A percentile compares a stretch with the other conserved stretches of the same genome.
These are phyloP conservation scores for Ceratocystiopsis minuta DNA, from an alignment of 2,329 filamentous ascomycete species.

Conservation along the genomic window DNA sequence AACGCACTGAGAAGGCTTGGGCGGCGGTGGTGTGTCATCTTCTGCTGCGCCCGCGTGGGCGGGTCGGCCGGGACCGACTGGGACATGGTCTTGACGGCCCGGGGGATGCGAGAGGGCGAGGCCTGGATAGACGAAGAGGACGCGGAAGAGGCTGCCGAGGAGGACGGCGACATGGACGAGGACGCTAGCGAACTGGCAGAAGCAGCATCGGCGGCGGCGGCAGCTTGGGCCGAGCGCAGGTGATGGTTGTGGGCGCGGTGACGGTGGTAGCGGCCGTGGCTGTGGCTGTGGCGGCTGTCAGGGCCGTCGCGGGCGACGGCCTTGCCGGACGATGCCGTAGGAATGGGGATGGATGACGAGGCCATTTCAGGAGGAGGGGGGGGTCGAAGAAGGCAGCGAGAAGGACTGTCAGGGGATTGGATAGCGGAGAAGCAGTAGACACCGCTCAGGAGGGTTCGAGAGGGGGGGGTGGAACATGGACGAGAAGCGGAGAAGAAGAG, in stretches of 20 bases:
- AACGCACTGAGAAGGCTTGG: constrained; percentile 44
- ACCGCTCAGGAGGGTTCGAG: too few relatives aligned
- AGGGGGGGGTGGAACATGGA: neutral
- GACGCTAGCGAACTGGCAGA: constrained; percentile 5
- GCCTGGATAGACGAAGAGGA: constrained; percentile 31
- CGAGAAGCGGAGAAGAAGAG: neutral
- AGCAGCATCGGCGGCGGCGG: neutral
- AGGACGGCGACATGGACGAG: constrained; percentile 3
- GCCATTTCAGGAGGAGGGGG: constrained; percentile 19
- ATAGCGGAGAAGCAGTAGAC: too few relatives aligned
- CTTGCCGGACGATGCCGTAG: constrained; percentile 17
- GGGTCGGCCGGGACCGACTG: constrained; percentile 21
- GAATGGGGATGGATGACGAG: constrained; percentile 56
- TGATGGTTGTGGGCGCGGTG: constrained; percentile 4
- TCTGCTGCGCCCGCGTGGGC: constrained; percentile 21
- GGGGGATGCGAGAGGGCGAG: constrained; percentile 34
- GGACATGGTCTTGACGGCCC: constrained; percentile 30
- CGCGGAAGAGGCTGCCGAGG: constrained; percentile 14
- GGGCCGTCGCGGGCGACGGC: constrained; percentile 6
- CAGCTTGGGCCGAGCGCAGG: constrained; percentile 2
- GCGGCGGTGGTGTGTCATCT: constrained; percentile 33
- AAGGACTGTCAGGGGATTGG: neutral
- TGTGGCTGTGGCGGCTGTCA: constrained; percentile 4
- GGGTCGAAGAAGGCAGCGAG: neutral
- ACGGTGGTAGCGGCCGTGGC: neutral